phyloP scores from a whole-genome alignment of 2,329 filamentous ascomycete species.

The Cercospora janseana region DNA sequence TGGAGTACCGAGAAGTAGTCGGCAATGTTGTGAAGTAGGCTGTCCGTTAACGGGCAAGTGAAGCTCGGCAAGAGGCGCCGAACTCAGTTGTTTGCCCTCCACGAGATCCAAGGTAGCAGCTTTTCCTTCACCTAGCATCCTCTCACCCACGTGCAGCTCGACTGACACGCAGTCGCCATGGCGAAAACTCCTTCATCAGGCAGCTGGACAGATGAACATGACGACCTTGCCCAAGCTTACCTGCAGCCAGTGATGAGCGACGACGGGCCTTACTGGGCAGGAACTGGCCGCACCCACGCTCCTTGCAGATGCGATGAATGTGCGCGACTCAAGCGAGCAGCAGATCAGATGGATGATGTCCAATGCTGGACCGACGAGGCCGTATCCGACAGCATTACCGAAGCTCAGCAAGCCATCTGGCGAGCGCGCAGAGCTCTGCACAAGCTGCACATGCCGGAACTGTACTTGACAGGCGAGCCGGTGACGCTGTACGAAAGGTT shows the following conservation, averaged over 20 bases:
- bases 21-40: neutral
- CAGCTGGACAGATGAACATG: neutral
- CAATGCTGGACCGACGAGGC: neutral
- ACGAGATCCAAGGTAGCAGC: no score
- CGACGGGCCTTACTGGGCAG: neutral
- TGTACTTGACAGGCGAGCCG: neutral
- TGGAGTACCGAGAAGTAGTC: neutral
- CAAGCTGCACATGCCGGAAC: neutral
- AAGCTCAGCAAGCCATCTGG: neutral
- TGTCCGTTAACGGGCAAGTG: neutral
- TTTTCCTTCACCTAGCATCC: neutral
- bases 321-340: neutral
- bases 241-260: neutral
- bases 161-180: neutral
- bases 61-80: neutral
- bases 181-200: neutral
- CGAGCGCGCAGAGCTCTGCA: neutral
- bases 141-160: neutral
- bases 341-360: neutral
- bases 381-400: neutral
- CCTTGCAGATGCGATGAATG: neutral
- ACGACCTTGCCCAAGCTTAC: neutral
- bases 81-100: neutral
- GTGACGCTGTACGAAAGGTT: neutral
- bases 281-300: neutral